Conservation (phyloP, 2,329 filamentous ascomycete species). For the Fusarium marasasianum region DNA sequence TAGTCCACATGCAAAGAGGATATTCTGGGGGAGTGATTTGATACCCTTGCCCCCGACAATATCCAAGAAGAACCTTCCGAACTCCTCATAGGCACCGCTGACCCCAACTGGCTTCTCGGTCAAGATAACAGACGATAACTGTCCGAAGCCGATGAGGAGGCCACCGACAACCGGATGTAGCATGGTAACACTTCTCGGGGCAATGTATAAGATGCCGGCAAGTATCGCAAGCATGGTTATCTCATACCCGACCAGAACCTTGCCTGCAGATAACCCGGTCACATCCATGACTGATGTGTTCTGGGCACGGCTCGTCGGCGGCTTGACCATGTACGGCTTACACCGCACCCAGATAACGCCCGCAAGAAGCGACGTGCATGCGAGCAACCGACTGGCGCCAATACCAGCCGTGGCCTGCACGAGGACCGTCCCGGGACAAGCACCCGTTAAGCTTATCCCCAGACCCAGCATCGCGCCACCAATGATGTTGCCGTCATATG, state of each 20-base stretch:
- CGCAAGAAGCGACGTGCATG: not conserved
- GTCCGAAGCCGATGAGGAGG: not conserved
- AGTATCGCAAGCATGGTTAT: not conserved
- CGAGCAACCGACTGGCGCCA: slow-evolving; percentile 7
- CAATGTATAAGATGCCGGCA: not conserved
- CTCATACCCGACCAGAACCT: slow-evolving; percentile 7
- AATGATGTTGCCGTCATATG: slow-evolving; percentile 12
- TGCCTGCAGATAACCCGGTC: not conserved
- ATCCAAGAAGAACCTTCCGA: slow-evolving; percentile 2
- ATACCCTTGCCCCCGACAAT: not conserved
- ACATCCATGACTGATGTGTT: slow-evolving; percentile 1
- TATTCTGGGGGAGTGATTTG: not conserved
- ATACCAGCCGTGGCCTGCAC: slow-evolving; percentile 8
- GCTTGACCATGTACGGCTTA: not conserved
- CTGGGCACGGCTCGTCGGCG: slow-evolving; percentile 7
- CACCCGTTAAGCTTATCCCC: slow-evolving; percentile 25
- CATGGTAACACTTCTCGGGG: slow-evolving; percentile 7
- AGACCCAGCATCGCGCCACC: slow-evolving; percentile 18
- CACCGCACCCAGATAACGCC: slow-evolving; percentile 1
- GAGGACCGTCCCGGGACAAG: slow-evolving; percentile 18
- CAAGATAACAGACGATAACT: slow-evolving; percentile 4
- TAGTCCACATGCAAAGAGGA: not conserved
- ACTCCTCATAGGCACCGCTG: slow-evolving; percentile 4
- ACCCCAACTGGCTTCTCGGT: slow-evolving; percentile 6
- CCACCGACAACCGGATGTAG: slow-evolving; percentile 15